Evolutionary conservation across 176 grass and related monocot genomes (phyloP).

Genomic region (Musa schizocarpa): DNA sequence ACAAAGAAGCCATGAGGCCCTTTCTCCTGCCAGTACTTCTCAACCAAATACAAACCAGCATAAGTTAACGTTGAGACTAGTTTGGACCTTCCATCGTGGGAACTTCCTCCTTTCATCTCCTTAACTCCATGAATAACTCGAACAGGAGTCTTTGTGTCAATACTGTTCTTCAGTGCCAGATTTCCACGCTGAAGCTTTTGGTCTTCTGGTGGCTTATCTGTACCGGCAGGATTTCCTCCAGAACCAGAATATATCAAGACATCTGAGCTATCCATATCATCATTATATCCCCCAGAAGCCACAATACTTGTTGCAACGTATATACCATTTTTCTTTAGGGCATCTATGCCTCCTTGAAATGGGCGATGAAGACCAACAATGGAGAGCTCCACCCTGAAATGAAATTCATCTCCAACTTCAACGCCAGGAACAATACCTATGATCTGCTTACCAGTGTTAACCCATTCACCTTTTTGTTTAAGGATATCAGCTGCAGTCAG

Average conservation of each 20-base stretch:
- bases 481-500: constrained; percentile 34
- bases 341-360: constrained; percentile 62
- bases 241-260: constrained; percentile 74
- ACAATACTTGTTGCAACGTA: constrained; percentile 62
- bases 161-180: constrained; percentile 56
- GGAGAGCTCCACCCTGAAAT: constrained; percentile 54
- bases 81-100: constrained; percentile 28
- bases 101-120: constrained; percentile 17
- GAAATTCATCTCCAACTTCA: constrained; percentile 80
- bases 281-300: constrained; percentile 61
- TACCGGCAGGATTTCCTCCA: constrained; percentile 48
- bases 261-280: constrained; percentile 50
- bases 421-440: constrained; percentile 55
- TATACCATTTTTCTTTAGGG: constrained; percentile 20
- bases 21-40: constrained; percentile 28
- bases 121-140: constrained; percentile 66
- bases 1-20: constrained; percentile 28
- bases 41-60: constrained; percentile 59
- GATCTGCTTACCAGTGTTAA: constrained; percentile 23
- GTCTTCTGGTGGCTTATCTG: constrained; percentile 40
- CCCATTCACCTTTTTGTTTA: constrained; percentile 38
- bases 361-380: constrained; percentile 59
- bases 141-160: constrained; percentile 43
- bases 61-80: constrained; percentile 48
- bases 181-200: constrained; percentile 63